A percentile compares a stretch with the other conserved stretches of the same genome.
Evolutionary conservation across 345 rosid genomes (phyloP).

Genomic region (Citrus unshiu): DNA sequence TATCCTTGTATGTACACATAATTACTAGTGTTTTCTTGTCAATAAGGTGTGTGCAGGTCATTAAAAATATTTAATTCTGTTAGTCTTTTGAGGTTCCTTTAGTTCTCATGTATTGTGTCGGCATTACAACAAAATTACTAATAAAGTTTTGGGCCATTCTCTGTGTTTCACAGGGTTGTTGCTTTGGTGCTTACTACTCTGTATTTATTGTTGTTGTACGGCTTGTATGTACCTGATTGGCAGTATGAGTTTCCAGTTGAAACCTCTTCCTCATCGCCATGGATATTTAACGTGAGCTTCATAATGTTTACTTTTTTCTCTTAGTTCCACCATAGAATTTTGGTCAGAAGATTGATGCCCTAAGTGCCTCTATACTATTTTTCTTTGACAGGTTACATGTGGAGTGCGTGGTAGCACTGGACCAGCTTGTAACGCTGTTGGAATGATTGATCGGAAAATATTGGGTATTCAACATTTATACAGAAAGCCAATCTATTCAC

Average conservation of each 20-base stretch:
- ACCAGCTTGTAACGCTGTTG: slow-evolving; percentile 84
- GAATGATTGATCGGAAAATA: slow-evolving; percentile 72
- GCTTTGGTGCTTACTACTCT: slow-evolving; percentile 40
- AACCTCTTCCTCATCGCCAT: slow-evolving; percentile 36
- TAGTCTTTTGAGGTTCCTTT: neutral
- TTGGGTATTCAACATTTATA: slow-evolving; percentile 74
- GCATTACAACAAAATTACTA: neutral
- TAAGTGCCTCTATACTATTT: neutral
- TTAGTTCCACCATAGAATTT: neutral
- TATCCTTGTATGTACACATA: neutral
- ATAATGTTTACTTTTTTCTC: neutral
- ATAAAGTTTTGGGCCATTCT: neutral
- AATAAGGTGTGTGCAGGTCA: neutral
- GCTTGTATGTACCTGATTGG: slow-evolving; percentile 79
- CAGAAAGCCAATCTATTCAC: slow-evolving; percentile 55
- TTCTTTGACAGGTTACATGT: slow-evolving; percentile 64
- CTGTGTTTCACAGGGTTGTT: slow-evolving; percentile 45
- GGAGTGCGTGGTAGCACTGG: slow-evolving; percentile 70
- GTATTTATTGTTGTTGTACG: slow-evolving; percentile 57
- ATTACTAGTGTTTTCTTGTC: neutral
- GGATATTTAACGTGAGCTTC: slow-evolving; percentile 45
- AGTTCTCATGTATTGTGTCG: neutral
- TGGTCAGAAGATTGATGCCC: neutral
- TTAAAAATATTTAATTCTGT: neutral
- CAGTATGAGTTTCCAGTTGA: slow-evolving; percentile 52